phyloP scores from a whole-genome alignment of 495 filamentous ascomycete species.

The Podospora australis region DNA sequence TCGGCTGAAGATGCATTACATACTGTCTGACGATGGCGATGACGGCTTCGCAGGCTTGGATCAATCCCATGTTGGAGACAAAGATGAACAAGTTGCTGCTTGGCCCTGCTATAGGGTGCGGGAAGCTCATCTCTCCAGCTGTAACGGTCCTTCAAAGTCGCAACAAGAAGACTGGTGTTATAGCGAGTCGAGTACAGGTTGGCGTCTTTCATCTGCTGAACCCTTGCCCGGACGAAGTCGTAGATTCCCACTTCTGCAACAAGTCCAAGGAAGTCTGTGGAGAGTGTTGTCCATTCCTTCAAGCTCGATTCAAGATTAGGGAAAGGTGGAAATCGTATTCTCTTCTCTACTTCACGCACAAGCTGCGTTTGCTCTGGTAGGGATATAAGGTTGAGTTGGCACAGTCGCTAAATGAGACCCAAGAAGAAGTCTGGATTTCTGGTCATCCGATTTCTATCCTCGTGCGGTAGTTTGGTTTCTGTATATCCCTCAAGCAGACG shows the following conservation, averaged over 20 bases:
- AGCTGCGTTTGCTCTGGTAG: background rate
- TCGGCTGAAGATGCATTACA: too few relatives aligned
- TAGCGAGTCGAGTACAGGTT: background rate
- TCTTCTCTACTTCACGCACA: background rate
- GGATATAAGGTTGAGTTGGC: background rate
- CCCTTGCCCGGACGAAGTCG: background rate
- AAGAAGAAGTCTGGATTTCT: too few relatives aligned
- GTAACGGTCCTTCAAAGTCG: background rate
- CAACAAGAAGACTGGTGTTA: background rate
- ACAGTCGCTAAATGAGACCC: background rate
- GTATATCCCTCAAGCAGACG: background rate
- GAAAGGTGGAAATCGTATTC: background rate
- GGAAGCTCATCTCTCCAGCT: background rate
- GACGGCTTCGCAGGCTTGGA: too few relatives aligned
- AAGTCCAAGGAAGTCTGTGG: background rate
- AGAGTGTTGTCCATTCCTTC: background rate
- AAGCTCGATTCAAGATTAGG: background rate
- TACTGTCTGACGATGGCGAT: too few relatives aligned
- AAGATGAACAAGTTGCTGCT: background rate
- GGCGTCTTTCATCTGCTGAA: background rate
- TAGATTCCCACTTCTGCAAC: background rate
- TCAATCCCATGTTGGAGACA: background rate
- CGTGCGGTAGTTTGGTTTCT: too few relatives aligned
- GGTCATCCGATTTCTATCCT: too few relatives aligned
- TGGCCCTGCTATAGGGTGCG: too few relatives aligned